Percentiles rank a stretch among this genome's conserved stretches.
Conservation (phyloP, 805 yeast species). For the Komagataella ulmi region DNA sequence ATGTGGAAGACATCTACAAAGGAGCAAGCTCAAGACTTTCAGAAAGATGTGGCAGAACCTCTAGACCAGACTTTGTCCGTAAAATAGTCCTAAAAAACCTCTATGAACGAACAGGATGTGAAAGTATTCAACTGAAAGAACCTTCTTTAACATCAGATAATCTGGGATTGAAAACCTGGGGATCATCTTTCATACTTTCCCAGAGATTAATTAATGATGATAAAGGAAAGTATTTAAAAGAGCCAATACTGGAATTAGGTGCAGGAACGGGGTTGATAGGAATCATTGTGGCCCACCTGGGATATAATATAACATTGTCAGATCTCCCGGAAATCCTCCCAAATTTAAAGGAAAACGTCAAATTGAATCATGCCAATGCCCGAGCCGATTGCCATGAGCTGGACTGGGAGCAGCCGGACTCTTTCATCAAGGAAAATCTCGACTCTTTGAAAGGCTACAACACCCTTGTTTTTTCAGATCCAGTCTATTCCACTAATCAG, state of each 20-base stretch:
- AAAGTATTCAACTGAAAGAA: conserved; percentile 37
- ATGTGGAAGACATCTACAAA: conserved; percentile 28
- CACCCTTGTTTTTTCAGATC: conserved; percentile 71
- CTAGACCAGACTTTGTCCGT: conserved; percentile 60
- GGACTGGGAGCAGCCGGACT: conserved; percentile 65
- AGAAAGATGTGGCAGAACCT: conserved; percentile 76
- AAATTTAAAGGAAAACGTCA: conserved; percentile 49
- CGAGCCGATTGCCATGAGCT: conserved; percentile 23
- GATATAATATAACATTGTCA: conserved; percentile 40
- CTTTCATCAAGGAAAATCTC: conserved; percentile 13
- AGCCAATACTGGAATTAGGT: conserved; percentile 63
- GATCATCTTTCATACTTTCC: conserved; percentile 67
- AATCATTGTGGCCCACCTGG: conserved; percentile 45
- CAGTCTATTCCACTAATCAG: conserved; percentile 74
- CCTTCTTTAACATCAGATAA: conserved; percentile 83
- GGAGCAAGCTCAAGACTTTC: conserved; percentile 55
- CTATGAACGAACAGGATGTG: conserved; percentile 9
- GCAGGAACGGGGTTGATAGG: conserved; percentile 93
- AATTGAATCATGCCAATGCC: conserved; percentile 27
- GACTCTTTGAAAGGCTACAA: conserved; percentile 23
- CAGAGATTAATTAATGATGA: conserved; percentile 27
- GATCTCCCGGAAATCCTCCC: conserved; percentile 70
- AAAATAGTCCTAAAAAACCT: conserved; percentile 34
- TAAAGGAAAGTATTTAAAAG: conserved; percentile 8
- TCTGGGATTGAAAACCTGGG: conserved; percentile 93